Conservation (phyloP, 352 stramenopile species). For the Globisporangium sylvaticum region DNA sequence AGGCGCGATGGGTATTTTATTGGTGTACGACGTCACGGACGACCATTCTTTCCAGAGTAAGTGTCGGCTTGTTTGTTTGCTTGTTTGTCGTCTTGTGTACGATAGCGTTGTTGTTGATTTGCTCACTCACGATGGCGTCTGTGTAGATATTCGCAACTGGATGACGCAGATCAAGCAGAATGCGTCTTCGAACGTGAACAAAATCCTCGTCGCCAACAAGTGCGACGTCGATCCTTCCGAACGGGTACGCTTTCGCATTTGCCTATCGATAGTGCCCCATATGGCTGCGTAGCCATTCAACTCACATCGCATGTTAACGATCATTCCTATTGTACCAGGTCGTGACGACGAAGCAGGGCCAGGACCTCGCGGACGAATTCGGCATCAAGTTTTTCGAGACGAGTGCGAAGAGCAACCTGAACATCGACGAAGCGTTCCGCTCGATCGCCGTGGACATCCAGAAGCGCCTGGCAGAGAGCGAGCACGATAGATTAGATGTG, state of each 20-base stretch:
- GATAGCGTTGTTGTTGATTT: neutral
- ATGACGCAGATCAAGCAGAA: slow-evolving; percentile 95
- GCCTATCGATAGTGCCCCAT: neutral
- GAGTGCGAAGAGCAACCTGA: slow-evolving; percentile 91
- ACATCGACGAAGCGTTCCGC: slow-evolving; percentile 89
- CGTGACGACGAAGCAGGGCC: slow-evolving; percentile 91
- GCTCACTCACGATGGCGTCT: neutral
- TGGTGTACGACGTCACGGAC: slow-evolving; percentile 93
- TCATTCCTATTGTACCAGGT: slow-evolving; percentile 45
- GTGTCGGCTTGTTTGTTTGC: slow-evolving; percentile 1
- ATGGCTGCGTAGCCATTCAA: neutral
- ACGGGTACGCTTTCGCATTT: slow-evolving; percentile 62
- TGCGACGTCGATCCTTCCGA: slow-evolving; percentile 96
- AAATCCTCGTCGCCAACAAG: slow-evolving; percentile 99
- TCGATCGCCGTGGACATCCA: slow-evolving; percentile 88
- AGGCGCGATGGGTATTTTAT: slow-evolving; percentile 88
- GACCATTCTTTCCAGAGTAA: slow-evolving; percentile 90
- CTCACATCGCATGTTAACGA: neutral
- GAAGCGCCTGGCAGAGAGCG: slow-evolving; percentile 81
- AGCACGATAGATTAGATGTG: slow-evolving; percentile 88
- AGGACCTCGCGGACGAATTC: slow-evolving; percentile 91
- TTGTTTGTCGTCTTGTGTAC: neutral
- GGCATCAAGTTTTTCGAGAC: slow-evolving; percentile 95
- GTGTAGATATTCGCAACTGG: slow-evolving; percentile 85
- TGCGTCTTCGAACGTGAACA: slow-evolving; percentile 98